A percentile compares a stretch with the other conserved stretches of the same genome.
Conservation (phyloP, 2,329 filamentous ascomycete genomes). For the Volutella citrinella region DNA sequence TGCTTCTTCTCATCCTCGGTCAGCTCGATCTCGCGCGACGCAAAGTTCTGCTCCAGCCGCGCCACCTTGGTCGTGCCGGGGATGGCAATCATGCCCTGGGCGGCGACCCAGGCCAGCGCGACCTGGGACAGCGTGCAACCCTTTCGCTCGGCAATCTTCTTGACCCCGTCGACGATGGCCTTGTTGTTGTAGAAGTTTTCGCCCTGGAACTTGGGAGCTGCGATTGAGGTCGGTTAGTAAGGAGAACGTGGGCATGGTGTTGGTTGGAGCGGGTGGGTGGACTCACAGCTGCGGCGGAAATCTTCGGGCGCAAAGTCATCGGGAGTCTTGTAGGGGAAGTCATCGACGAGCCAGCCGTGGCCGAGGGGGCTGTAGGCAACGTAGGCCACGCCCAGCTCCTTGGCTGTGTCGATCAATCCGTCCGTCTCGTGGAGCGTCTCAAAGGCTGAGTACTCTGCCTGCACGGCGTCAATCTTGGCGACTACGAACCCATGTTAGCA, state of each 20-base stretch:
- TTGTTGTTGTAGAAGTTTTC: constrained; percentile 44
- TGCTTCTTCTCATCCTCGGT: constrained; percentile 36
- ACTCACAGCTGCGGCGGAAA: constrained; percentile 36
- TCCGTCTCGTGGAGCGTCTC: constrained; percentile 39
- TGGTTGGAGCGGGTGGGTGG: no score
- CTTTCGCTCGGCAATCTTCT: constrained; percentile 32
- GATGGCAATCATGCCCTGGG: constrained; percentile 42
- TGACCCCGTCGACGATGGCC: constrained; percentile 39
- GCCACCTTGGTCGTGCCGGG: constrained; percentile 41
- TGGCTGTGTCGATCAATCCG: constrained; percentile 38
- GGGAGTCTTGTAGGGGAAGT: constrained; percentile 38
- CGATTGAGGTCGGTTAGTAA: no score
- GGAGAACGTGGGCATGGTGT: no score
- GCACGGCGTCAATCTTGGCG: constrained; percentile 44
- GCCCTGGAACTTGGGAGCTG: constrained; percentile 36
- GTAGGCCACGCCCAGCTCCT: constrained; percentile 39
- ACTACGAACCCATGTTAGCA: constrained; percentile 26
- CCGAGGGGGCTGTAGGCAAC: constrained; percentile 46
- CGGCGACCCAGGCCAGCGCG: constrained; percentile 37
- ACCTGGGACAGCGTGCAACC: constrained; percentile 33
- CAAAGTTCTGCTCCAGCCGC: constrained; percentile 39
- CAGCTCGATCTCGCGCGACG: constrained; percentile 32
- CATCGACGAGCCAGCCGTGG: constrained; percentile 45
- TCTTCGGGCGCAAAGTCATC: constrained; percentile 44
- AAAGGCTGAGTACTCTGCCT: constrained; percentile 45